Percentiles rank a stretch among this genome's conserved stretches.
Conservation (phyloP, 2,329 filamentous ascomycete species). For the Aspergillus quadricinctus region DNA sequence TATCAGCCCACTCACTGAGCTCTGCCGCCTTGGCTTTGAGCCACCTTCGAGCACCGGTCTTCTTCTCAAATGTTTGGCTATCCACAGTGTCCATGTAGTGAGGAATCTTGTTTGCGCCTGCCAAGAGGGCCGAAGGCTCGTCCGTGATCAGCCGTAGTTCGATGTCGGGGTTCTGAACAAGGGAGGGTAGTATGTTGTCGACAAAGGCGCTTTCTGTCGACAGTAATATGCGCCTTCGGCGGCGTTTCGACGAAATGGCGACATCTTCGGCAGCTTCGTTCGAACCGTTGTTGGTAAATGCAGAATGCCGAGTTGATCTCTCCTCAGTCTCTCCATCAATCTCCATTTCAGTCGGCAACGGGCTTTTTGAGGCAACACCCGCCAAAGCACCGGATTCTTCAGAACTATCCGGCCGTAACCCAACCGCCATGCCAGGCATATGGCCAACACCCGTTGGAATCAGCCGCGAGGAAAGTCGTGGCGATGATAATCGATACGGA, state of each 20-base stretch:
- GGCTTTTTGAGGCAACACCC: slow-evolving; percentile 11
- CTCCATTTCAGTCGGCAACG: slow-evolving; percentile 23
- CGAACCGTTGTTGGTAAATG: neutral
- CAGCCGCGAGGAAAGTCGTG: neutral
- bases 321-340: slow-evolving; percentile 19
- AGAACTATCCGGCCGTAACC: slow-evolving; percentile 6
- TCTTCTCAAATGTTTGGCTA: slow-evolving; percentile 36
- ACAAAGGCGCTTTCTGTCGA: slow-evolving; percentile 40
- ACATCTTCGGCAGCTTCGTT: neutral
- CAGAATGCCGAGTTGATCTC: slow-evolving; percentile 12
- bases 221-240: slow-evolving; percentile 30
- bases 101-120: slow-evolving; percentile 34
- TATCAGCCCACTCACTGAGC: slow-evolving; percentile 80
- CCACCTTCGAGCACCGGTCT: slow-evolving; percentile 36
- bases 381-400: neutral
- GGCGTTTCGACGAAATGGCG: slow-evolving; percentile 1
- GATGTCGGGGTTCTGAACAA: slow-evolving; percentile 35
- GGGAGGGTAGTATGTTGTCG: slow-evolving; percentile 34
- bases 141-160: slow-evolving; percentile 42
- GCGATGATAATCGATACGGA: neutral
- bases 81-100: slow-evolving; percentile 41
- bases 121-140: slow-evolving; percentile 33
- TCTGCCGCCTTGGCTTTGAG: slow-evolving; percentile 48
- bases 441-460: neutral
- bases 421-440: slow-evolving; percentile 17